A percentile compares a stretch with the other conserved stretches of the same genome.
Conservation (phyloP, 2,329 filamentous ascomycete genomes). For the Emmonsiellopsis sp. region DNA sequence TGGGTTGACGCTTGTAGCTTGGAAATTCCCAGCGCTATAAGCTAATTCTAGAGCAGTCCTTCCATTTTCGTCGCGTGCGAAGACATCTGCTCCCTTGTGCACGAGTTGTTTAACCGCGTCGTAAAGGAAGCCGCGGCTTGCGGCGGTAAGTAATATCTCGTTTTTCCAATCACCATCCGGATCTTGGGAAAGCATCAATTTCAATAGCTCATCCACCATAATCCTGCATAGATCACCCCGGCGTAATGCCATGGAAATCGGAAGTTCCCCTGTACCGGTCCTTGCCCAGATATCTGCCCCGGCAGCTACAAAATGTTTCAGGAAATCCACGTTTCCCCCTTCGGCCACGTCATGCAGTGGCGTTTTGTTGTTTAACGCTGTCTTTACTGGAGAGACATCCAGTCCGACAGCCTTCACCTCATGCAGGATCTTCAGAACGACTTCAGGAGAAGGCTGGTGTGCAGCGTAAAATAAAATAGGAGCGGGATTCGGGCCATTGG, state of each 20-base stretch:
- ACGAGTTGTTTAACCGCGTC: not conserved
- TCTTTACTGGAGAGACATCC: no score
- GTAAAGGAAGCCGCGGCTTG: not conserved
- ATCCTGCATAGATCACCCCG: not conserved
- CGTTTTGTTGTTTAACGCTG: not conserved
- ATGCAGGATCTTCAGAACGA: no score
- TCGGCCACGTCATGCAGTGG: not conserved
- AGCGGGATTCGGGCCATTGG: no score
- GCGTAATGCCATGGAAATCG: not conserved
- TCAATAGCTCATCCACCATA: not conserved
- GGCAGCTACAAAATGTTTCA: not conserved
- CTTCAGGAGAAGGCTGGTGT: no score
- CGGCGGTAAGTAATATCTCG: not conserved
- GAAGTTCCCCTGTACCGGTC: not conserved
- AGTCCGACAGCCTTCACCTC: no score
- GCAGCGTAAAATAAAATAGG: no score
- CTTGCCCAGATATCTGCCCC: not conserved
- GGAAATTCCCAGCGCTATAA: not conserved
- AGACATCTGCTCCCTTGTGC: not conserved
- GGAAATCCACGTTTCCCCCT: not conserved
- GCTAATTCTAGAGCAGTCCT: not conserved
- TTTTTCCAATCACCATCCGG: not conserved
- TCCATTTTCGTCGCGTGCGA: not conserved
- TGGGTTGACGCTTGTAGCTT: not conserved
- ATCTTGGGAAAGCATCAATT: not conserved